A percentile compares a stretch with the other conserved stretches of the same genome.
Evolutionary conservation across 2,329 filamentous ascomycete species (phyloP).

Genomic region (Penicillium carneum): DNA sequence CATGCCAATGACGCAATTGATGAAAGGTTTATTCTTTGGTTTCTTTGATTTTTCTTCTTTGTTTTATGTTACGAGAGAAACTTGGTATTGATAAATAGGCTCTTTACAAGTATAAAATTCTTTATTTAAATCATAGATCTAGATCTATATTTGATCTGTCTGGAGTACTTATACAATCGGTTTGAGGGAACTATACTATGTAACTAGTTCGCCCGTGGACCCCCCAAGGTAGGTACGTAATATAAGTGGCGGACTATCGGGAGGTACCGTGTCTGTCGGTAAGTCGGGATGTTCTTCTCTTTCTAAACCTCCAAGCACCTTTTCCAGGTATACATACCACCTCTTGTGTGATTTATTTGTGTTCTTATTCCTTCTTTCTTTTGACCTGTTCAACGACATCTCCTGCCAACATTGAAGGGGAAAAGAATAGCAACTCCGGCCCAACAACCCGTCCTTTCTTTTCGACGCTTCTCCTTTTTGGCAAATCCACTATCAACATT

Average conservation of each 20-base stretch:
- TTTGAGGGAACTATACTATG: too few species aligned
- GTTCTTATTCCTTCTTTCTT: background rate
- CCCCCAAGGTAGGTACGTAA: constrained; percentile 10
- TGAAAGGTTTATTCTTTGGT: constrained; percentile 14
- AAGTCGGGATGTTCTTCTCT: constrained; percentile 32
- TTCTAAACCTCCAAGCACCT: constrained; percentile 13
- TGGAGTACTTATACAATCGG: too few species aligned
- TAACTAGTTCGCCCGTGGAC: background rate
- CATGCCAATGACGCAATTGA: constrained; percentile 22
- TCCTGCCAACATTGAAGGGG: background rate
- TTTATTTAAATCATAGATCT: background rate
- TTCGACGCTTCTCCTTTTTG: background rate
- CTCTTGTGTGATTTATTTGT: background rate
- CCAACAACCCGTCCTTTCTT: background rate
- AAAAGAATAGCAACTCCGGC: background rate
- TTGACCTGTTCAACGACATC: background rate
- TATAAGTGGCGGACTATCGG: constrained; percentile 26
- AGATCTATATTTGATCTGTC: background rate
- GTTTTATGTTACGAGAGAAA: background rate
- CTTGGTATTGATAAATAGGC: background rate
- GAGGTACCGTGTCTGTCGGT: constrained; percentile 34
- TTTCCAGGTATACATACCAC: background rate
- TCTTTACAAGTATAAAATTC: too few species aligned
- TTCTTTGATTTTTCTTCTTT: background rate
- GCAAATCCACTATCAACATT: background rate